Base-by-base conservation (phyloP, 768 basidiomycete species). In the Calvatia gigantea region DNA sequence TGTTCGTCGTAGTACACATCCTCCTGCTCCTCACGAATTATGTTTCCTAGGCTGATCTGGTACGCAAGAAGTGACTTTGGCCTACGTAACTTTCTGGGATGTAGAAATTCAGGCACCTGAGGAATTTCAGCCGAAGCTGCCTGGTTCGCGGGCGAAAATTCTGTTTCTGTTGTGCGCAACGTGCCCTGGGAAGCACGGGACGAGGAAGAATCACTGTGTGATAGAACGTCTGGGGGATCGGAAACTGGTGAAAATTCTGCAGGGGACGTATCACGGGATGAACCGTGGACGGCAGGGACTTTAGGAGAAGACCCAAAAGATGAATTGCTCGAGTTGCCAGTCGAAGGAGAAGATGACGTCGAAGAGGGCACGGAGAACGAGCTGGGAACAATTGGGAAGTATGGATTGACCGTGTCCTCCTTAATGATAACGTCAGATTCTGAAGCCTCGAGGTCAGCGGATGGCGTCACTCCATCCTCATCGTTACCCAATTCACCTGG, bases 381-480 rank as follows among this genome's bases (percentile, higher is more conserved):
- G 32, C 27, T 48, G 28, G 73, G 62, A 14, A 76, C 55, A 41
- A 69, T 65, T 31, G 81, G 83, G 59, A 84, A 84, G 68, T 84
- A 84, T 9, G 83, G 76, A 63, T 83, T 84, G 49, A 73, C 65
- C 19, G 50, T 61, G 12, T 65, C 70, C 17, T 48, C 54, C 48
- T 55, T 55, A 45, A 37, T 21, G 19, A 54, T 59, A 6, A 53
- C 35, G 45, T 55, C 48, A 55, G 54, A 37, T 37, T 38, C 9
- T 19, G 38, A 38, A 28, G 54, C 28, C 51, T 58, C 35, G 61
- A 57, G 35, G 44, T 25, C 43, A 47, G 49, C 29, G 42, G 54
- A 38, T 37, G 44, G 47, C 54, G 38, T 55, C 44, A 61, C 58
- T 35, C 58, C 49, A 47, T 59, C 46, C 56, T 64, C 58, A 19